These are phyloP conservation scores for Malus fusca DNA, from an alignment of 306 rosid species.

Conservation along the genomic window DNA sequence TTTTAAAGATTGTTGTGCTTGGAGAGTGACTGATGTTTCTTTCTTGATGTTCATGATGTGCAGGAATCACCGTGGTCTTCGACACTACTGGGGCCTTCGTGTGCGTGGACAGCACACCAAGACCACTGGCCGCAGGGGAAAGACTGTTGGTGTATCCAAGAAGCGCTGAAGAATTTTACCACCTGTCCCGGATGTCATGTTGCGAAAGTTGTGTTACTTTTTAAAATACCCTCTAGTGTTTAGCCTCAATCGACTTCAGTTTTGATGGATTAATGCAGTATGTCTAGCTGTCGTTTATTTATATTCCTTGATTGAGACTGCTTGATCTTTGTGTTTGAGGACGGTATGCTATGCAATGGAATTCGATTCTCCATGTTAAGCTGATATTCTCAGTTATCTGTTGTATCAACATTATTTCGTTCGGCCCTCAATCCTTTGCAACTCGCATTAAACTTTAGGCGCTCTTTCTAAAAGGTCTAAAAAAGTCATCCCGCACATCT, in stretches of 20 bases:
- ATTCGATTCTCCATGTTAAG: background rate
- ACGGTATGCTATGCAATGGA: constrained; percentile 2
- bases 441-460: too few species aligned
- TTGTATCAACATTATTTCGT: too few species aligned
- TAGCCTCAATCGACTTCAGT: constrained; percentile 11
- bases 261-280: constrained; percentile 19
- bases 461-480: too few species aligned
- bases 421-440: too few species aligned
- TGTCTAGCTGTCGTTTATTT: constrained; percentile 2
- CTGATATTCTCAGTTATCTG: background rate
- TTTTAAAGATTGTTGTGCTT: background rate
- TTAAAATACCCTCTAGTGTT: constrained; percentile 9
- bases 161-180: constrained; percentile 47
- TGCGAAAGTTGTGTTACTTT: constrained; percentile 13
- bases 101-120: constrained; percentile 99
- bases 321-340: constrained; percentile 9
- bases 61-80: constrained; percentile 98
- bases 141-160: constrained; percentile 99
- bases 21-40: background rate
- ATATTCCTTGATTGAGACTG: background rate
- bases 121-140: constrained; percentile 97
- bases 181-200: background rate
- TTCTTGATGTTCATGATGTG: constrained; percentile 1
- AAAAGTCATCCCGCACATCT: too few species aligned
- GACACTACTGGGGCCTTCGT: constrained; percentile 99